phyloP scores from a whole-genome alignment of 495 filamentous ascomycete species.

The Collariella sp. region DNA sequence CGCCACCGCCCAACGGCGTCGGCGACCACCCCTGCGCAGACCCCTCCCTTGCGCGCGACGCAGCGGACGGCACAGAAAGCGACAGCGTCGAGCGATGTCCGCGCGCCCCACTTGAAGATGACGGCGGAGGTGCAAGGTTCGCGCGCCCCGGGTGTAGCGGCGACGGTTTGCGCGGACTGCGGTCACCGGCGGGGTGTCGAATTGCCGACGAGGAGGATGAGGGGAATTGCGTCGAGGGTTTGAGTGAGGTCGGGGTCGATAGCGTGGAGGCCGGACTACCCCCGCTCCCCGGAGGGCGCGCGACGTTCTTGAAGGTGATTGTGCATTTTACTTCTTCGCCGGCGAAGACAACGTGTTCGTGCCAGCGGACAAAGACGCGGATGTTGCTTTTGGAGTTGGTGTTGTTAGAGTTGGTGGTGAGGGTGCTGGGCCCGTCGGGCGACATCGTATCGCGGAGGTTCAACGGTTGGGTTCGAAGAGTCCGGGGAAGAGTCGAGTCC shows the following conservation, averaged over 20 bases:
- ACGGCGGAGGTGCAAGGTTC: slow-evolving; percentile 31
- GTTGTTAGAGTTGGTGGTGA: no score
- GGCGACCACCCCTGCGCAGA: slow-evolving; percentile 26
- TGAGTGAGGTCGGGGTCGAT: slow-evolving; percentile 3
- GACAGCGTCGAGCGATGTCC: slow-evolving; percentile 53
- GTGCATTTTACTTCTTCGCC: slow-evolving; percentile 90
- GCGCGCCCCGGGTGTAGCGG: slow-evolving; percentile 16
- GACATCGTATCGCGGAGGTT: slow-evolving; percentile 21
- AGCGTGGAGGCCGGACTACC: background rate
- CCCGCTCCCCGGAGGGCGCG: slow-evolving; percentile 6
- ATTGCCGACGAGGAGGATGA: background rate
- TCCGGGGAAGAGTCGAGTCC: background rate
- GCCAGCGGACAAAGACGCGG: slow-evolving; percentile 90
- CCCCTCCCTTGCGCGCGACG: slow-evolving; percentile 30
- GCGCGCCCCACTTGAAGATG: slow-evolving; percentile 30
- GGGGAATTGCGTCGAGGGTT: background rate
- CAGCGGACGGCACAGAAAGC: slow-evolving; percentile 43
- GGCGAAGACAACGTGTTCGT: slow-evolving; percentile 83
- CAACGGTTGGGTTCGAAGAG: background rate
- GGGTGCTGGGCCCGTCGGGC: slow-evolving; percentile 30
- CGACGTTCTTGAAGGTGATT: slow-evolving; percentile 90
- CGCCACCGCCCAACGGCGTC: slow-evolving; percentile 19
- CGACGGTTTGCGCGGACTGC: slow-evolving; percentile 18
- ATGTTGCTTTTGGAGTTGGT: slow-evolving; percentile 38
- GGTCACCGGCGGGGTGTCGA: slow-evolving; percentile 9